phyloP scores from a whole-genome alignment of 306 rosid genomes.

The Mucuna pruriens region DNA sequence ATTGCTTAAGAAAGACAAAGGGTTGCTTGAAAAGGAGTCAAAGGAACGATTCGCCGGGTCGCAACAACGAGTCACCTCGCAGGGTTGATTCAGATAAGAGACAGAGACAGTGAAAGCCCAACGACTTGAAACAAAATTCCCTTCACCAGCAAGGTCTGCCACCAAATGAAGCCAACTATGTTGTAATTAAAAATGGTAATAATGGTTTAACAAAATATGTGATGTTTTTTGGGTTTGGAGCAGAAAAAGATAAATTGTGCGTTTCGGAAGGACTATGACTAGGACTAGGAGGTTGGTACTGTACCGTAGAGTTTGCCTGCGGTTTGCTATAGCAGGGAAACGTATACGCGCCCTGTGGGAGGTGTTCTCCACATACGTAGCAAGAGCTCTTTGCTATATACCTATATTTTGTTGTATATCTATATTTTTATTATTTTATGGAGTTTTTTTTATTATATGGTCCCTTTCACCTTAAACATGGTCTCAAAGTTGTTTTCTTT shows the following conservation, averaged over 20 bases:
- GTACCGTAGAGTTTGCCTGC: background rate
- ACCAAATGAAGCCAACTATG: conserved; percentile 39
- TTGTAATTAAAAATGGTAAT: conserved; percentile 12
- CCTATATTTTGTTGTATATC: too few relatives aligned
- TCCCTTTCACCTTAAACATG: too few relatives aligned
- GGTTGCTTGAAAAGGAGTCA: conserved; percentile 88
- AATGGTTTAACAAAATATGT: conserved; percentile 3
- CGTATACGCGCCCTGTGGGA: conserved; percentile 28
- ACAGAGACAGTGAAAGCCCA: conserved; percentile 76
- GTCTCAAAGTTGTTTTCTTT: too few relatives aligned
- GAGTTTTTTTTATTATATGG: too few relatives aligned
- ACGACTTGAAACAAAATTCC: conserved; percentile 52
- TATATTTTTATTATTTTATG: too few relatives aligned
- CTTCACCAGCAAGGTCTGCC: conserved; percentile 42
- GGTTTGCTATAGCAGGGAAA: background rate
- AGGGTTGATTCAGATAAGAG: conserved; percentile 53
- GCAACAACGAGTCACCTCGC: conserved; percentile 45
- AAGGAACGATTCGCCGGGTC: conserved; percentile 52
- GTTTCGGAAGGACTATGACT: background rate
- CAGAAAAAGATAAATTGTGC: background rate
- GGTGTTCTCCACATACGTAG: conserved; percentile 32
- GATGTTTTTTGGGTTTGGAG: background rate
- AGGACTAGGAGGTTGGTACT: conserved; percentile 17
- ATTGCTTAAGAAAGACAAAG: conserved; percentile 45
- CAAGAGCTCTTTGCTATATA: too few relatives aligned